phyloP scores from a whole-genome alignment of 2,329 filamentous ascomycete species.

The Camillea tinctor region DNA sequence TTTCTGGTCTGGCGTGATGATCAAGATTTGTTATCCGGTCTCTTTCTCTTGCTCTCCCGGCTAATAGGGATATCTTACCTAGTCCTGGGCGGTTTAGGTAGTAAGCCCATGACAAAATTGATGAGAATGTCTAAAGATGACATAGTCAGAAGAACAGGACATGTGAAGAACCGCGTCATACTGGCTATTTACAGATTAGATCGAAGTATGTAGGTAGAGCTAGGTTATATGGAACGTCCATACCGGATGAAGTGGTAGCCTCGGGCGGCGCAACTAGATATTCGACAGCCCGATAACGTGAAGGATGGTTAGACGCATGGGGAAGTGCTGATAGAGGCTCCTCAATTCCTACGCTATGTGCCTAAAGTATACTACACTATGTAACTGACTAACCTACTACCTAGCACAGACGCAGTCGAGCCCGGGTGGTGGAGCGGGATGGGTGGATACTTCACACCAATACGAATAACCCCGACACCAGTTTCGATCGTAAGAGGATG shows the following conservation, averaged over 20 bases:
- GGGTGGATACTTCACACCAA: neutral
- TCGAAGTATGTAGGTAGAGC: neutral
- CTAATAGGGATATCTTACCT: no score
- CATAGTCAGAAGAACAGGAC: neutral
- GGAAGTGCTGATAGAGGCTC: neutral
- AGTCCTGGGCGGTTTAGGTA: neutral
- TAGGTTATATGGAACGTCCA: neutral
- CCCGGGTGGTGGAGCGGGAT: neutral
- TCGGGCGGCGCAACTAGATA: neutral
- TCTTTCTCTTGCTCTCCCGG: no score
- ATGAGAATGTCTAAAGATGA: no score
- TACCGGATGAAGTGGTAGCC: neutral
- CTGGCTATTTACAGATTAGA: neutral
- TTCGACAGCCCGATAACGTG: neutral
- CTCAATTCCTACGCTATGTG: neutral
- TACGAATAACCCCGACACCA: neutral
- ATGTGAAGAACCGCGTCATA: neutral
- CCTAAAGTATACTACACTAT: no score
- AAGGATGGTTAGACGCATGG: neutral
- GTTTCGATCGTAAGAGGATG: neutral
- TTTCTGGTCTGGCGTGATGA: neutral
- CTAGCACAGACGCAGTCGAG: neutral
- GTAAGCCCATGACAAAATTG: neutral
- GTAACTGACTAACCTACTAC: no score
- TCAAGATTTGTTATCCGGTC: no score